Percentiles rank a stretch among this genome's conserved stretches.
Evolutionary conservation across 2,329 filamentous ascomycete species (phyloP).

Genomic region (Colletotrichum falcatum): DNA sequence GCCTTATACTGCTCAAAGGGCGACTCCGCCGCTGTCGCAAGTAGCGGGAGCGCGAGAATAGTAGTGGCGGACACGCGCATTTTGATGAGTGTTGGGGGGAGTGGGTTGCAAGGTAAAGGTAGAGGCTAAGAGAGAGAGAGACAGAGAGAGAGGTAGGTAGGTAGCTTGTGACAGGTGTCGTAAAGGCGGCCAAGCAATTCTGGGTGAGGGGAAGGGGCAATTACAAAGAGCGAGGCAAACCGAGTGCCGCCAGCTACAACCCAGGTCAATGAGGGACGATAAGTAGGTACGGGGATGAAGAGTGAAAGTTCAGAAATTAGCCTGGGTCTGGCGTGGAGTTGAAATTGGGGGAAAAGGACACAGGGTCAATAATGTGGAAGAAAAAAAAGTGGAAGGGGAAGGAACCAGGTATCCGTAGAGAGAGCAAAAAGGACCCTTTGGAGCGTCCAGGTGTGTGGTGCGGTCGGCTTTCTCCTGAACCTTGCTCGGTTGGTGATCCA

Average conservation of each 20-base stretch:
- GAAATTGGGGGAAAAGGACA: constrained; percentile 29
- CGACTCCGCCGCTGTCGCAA: constrained; percentile 64
- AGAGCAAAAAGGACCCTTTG: constrained; percentile 14
- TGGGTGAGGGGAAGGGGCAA: constrained; percentile 32
- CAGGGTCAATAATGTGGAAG: constrained; percentile 22
- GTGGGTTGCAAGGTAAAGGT: constrained; percentile 28
- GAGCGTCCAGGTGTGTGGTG: not conserved
- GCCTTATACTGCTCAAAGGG: constrained; percentile 69
- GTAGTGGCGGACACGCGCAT: constrained; percentile 71
- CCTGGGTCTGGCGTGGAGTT: constrained; percentile 10
- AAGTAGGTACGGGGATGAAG: constrained; percentile 19
- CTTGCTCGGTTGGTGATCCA: constrained; percentile 38
- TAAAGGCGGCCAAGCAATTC: constrained; percentile 25
- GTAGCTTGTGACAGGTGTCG: constrained; percentile 37
- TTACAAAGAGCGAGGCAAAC: constrained; percentile 15
- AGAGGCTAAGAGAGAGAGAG: constrained; percentile 29
- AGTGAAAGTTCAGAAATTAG: constrained; percentile 8
- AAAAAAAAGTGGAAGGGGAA: constrained; percentile 39
- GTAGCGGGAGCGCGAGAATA: constrained; percentile 66
- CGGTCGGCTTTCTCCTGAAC: constrained; percentile 32
- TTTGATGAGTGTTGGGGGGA: constrained; percentile 44
- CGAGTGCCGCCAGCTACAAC: constrained; percentile 28
- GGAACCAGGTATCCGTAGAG: constrained; percentile 4
- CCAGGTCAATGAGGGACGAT: constrained; percentile 35
- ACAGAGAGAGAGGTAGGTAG: constrained; percentile 27